Evolutionary conservation across 176 grass and related monocot genomes (phyloP), one percentile per base, ranked within the genome.

Genomic region (Triticum urartu): DNA sequence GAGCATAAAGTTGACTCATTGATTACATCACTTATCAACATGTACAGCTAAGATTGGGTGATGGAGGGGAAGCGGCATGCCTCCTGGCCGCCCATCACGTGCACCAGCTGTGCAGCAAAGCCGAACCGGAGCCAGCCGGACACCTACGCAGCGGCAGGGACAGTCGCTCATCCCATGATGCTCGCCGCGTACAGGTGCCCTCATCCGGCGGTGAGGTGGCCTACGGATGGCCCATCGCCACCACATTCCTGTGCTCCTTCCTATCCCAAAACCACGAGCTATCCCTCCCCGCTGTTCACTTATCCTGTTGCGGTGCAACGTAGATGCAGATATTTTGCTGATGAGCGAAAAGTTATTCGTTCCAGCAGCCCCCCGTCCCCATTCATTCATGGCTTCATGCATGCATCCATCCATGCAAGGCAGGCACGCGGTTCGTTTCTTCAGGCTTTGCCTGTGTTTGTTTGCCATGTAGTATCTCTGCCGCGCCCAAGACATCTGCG

Each of bases 31-130:
- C 20, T 10, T n/a, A n/a, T 58, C 18, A 34, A 33, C 26, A 12
- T 10, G 8, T 70, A 71, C 60, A 45, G 71, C 47, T 21, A 50
- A 73, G 21, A 32, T 9, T 12, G 56, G 69, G 60, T 8, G 56
- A 63, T n/a, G 50, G 74, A 63, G 47, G 78, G 75, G 73, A 83
- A 25, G 86, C 56, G 7, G 67, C 79, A 87, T 90, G 87, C 73
- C 82, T 60, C 89, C 89, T 62, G 17, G 58, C 81, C 18, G 71
- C 12, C 24, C 77, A 69, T 94, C 92, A 89, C 84, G 84, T 87
- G 92, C 90, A 80, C 84, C 81, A 87, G 87, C 92, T 91, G 92
- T 83, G 77, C 88, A 79, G 70, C 83, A 82, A 71, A 87, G 70
- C 11, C 79, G 54, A 94, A 87, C 80, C 87, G 48, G 75, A 52